Percentiles rank a stretch among this genome's conserved stretches.
Evolutionary conservation across 305 asterid species (phyloP).

Genomic region (Fraxinus albicans): DNA sequence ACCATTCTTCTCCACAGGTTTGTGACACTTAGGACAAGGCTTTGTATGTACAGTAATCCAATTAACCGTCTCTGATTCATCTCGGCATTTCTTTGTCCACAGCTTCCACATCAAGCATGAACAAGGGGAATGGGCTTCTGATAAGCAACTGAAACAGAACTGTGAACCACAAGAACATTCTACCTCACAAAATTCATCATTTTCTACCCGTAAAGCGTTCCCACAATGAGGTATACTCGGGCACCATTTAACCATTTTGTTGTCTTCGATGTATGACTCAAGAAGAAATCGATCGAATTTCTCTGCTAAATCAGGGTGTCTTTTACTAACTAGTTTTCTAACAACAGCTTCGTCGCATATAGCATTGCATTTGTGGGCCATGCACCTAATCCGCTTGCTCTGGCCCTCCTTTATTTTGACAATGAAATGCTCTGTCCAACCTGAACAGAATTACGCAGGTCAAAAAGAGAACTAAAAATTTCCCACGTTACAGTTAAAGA

Average conservation of each 20-base stretch:
- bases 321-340: constrained; percentile 54
- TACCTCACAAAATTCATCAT: constrained; percentile 75
- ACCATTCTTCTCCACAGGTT: constrained; percentile 92
- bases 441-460: constrained; percentile 33
- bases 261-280: constrained; percentile 88
- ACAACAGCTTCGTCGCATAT: constrained; percentile 75
- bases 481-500: neutral
- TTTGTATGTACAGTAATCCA: constrained; percentile 88
- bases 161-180: constrained; percentile 90
- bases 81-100: constrained; percentile 82
- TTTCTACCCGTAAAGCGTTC: constrained; percentile 81
- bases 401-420: constrained; percentile 90
- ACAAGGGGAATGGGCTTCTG: constrained; percentile 93
- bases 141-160: constrained; percentile 79
- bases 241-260: constrained; percentile 93
- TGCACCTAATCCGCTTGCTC: constrained; percentile 83
- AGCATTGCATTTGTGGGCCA: constrained; percentile 87
- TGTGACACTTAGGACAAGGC: constrained; percentile 89
- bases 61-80: constrained; percentile 86
- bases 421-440: constrained; percentile 90
- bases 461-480: constrained; percentile 13
- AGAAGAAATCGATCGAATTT: constrained; percentile 84
- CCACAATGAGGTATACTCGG: constrained; percentile 93
- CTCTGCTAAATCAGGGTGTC: constrained; percentile 67
- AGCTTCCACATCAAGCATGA: constrained; percentile 89